Base-by-base conservation (phyloP, 768 basidiomycete species). In the Suillus cothurnatus region DNA sequence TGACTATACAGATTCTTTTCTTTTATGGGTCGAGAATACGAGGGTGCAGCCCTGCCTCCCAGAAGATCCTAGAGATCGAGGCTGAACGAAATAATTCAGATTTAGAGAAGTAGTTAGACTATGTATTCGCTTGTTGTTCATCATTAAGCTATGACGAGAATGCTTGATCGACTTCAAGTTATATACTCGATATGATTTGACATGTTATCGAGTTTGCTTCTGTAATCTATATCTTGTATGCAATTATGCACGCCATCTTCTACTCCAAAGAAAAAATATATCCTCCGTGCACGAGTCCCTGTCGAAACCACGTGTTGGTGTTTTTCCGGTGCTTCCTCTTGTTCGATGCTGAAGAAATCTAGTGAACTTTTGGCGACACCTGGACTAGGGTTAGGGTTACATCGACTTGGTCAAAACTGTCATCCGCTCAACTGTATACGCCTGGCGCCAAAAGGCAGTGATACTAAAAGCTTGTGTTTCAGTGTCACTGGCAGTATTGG, bases 11-110 rank as follows among this genome's bases (percentile, higher is more conserved):
- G 76, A 39, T 80, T 0, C 71, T 79, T 43, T 79, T 79, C 39
- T 39, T 73, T 26, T 71, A 72, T 26, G 78, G 78, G 4, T 68
- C 71, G 12, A 64, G 64, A 57, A 80, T 79, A 59, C 77, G 79
- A 36, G 71, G 63, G 36, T 70, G 73, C 21, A 78, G 74, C 32
- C 71, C 64, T 53, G 70, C 78, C 28, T 75, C 71, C 5, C 68
- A 63, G 64, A 68, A 64, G 62, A 68, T 75, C 34, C 66, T 72
- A 34, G 67, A 62, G n/a, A 34, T 68, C 66, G 45, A 3, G 6
- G 68, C 71, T 28, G 61, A 66, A 55, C 41, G 9, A 61, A 15
- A 53, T 43, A 58, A 26, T 1, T 5, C 8, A 6, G 38, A 28
- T 26, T 58, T 28, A 17, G 23, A 38, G 26, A 58, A 26, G n/a